Conservation (phyloP, 345 rosid genomes). For the Syzygium oleosum region DNA sequence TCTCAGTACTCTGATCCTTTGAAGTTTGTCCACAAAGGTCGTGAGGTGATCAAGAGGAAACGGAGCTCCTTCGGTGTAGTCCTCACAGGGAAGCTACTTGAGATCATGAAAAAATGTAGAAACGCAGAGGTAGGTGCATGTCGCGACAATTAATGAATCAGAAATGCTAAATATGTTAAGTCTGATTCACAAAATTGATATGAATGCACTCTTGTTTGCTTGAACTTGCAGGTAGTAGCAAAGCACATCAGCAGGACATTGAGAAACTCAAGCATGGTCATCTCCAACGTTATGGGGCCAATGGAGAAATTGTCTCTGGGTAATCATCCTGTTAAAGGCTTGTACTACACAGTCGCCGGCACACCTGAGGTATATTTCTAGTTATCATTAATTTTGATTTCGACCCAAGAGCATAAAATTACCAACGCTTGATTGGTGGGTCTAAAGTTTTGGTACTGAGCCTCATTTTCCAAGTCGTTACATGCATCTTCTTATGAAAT, state of each 20-base stretch:
- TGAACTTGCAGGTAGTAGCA: constrained; percentile 1
- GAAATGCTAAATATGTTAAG: background rate
- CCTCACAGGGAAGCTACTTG: constrained; percentile 18
- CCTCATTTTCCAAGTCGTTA: background rate
- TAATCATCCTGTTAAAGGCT: constrained; percentile 35
- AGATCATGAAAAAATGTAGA: constrained; percentile 14
- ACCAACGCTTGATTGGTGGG: constrained; percentile 8
- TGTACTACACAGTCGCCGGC: constrained; percentile 29
- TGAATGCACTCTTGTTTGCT: background rate
- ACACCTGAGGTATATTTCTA: constrained; percentile 26
- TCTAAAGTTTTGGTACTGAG: background rate
- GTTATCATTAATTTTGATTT: background rate
- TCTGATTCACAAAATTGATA: background rate
- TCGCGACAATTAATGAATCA: too few relatives aligned
- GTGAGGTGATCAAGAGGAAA: constrained; percentile 10
- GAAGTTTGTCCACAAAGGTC: constrained; percentile 13
- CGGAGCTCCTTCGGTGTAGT: constrained; percentile 17
- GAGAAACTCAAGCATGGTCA: constrained; percentile 39
- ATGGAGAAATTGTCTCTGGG: constrained; percentile 34
- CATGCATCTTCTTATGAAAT: background rate
- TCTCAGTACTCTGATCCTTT: constrained; percentile 6
- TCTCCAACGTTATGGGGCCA: constrained; percentile 42
- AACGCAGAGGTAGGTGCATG: constrained; percentile 20
- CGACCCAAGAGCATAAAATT: background rate
- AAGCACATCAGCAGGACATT: constrained; percentile 23